These are phyloP conservation scores for Pseudocercospora eumusae DNA, from an alignment of 2,329 filamentous ascomycete species.

Conservation along the genomic window DNA sequence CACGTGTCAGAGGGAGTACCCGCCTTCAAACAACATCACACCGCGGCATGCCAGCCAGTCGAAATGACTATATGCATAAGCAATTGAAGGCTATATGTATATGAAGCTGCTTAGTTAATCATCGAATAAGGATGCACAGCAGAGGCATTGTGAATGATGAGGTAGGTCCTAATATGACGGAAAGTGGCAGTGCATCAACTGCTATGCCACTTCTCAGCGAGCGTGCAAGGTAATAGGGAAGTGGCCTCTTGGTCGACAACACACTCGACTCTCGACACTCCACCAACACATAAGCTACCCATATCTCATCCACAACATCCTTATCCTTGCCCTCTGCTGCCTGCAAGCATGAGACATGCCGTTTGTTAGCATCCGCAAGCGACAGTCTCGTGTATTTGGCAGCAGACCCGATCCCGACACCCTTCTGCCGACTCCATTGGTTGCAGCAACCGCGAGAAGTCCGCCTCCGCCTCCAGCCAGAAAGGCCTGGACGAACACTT, in stretches of 20 bases:
- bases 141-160: too few species aligned
- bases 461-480: conserved; percentile 11
- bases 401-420: conserved; percentile 8
- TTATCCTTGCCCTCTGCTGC: not conserved
- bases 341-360: conserved; percentile 16
- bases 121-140: too few species aligned
- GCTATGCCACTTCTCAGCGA: too few species aligned
- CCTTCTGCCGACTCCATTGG: not conserved
- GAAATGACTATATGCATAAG: too few species aligned
- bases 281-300: too few species aligned
- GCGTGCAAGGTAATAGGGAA: too few species aligned
- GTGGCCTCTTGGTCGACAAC: not conserved
- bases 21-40: not conserved
- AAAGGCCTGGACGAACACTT: conserved; percentile 1
- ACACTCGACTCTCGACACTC: not conserved
- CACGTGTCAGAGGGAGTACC: too few species aligned
- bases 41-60: not conserved
- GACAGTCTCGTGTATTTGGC: conserved; percentile 24
- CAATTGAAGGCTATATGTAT: too few species aligned
- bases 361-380: conserved; percentile 12
- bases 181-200: not conserved
- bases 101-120: too few species aligned
- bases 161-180: too few species aligned
- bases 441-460: conserved; percentile 11
- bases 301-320: not conserved